Base-by-base conservation (phyloP, 257 asterid genomes). In the Gentiana dahurica region DNA sequence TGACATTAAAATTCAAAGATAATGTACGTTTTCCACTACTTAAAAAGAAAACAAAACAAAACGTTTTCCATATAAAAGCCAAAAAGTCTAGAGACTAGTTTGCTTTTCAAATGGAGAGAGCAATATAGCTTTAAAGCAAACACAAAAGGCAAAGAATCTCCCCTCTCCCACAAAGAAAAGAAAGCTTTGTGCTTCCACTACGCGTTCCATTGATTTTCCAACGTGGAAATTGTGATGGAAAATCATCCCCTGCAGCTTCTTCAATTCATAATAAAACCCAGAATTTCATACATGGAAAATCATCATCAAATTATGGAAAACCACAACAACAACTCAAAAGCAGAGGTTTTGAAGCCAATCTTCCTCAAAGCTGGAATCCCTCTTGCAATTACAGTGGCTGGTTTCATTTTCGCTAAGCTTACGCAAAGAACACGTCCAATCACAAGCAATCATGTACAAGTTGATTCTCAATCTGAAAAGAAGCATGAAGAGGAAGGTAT, bases 351-450 rank as follows among this genome's bases (percentile, higher is more conserved):
- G 60, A 81, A 66, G 59, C 83, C 87, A 38, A 52, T 60, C 36
- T 15, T 77, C 43, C 34, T 72, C 13, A 79, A 67, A 69, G 81
- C 83, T 52, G 94, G 94, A 59, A 72, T 82, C 46, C 82, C 88
- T 8, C 66, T 85, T n/a, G 86, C 78, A 71, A 61, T 78, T 66
- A 65, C 86, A 10, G 63, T 82, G 57, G 86, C 78, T 53, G 82
- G 88, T 39, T 76, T 72, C 46, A 34, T 76, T 45, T 36, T 82
- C 13, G 77, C 82, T 6, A 68, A 62, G 57, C 68, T 78, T 44
- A 53, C 69, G 8, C 53, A 66, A 12, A 72, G 64, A 43, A 85
- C 62, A 48, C 9, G 47, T 39, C 39, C 64, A 51, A 6, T 41
- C 0, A 10, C 6, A 41, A 15, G 55, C 38, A 48, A 11, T 12